Conservation (phyloP, 192 early-diverging fungal species). For the Chytriomyces sp. region DNA sequence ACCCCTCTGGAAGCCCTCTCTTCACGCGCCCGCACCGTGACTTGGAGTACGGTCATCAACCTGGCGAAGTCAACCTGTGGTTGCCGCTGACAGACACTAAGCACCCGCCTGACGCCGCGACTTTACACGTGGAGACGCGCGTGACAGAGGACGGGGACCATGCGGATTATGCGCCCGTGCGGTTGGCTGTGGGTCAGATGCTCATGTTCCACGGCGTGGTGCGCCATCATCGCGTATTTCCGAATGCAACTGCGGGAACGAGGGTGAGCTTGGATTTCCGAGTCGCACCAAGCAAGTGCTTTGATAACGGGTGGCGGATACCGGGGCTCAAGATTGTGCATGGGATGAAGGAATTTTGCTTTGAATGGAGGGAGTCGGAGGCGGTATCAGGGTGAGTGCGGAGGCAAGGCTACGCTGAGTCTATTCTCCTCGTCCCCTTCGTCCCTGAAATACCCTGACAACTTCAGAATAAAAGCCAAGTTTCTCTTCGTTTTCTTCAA, state of each 20-base stretch:
- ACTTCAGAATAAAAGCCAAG: too few relatives aligned
- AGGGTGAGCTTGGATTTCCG: slow-evolving; percentile 20
- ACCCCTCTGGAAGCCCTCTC: neutral
- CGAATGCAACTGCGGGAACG: neutral
- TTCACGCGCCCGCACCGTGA: slow-evolving; percentile 7
- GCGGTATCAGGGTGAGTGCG: too few relatives aligned
- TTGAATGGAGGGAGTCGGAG: neutral
- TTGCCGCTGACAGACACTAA: slow-evolving; percentile 1
- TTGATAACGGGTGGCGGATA: neutral
- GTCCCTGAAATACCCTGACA: too few relatives aligned
- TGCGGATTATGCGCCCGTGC: neutral
- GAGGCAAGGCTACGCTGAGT: too few relatives aligned
- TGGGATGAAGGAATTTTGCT: neutral
- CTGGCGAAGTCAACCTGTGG: slow-evolving; percentile 22
- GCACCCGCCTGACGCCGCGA: neutral
- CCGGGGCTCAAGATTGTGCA: slow-evolving; percentile 17
- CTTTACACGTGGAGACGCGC: neutral
- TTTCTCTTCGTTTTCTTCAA: too few relatives aligned
- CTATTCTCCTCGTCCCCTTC: too few relatives aligned
- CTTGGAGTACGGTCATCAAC: slow-evolving; percentile 16
- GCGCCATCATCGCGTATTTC: neutral
- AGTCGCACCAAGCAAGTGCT: slow-evolving; percentile 1
- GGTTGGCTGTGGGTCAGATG: neutral
- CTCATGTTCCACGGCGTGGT: slow-evolving; percentile 1
- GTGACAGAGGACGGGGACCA: neutral